Conservation (phyloP, 2,329 filamentous ascomycete genomes). For the Penicillium paneum region DNA sequence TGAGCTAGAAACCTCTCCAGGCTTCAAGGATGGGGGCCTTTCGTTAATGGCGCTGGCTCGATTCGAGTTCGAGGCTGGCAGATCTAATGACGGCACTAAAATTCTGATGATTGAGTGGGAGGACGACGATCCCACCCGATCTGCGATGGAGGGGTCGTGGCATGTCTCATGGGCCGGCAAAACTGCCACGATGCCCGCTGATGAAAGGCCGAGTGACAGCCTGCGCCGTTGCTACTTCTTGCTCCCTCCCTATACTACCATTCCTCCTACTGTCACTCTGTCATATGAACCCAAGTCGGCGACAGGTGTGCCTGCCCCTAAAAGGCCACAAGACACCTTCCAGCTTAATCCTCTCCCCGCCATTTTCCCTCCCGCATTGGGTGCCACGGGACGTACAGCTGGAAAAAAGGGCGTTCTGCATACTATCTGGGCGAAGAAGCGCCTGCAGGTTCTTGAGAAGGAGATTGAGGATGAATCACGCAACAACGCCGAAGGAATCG, state of each 20-base stretch:
- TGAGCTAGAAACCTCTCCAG: conserved; percentile 33
- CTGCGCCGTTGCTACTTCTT: conserved; percentile 73
- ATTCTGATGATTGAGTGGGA: conserved; percentile 93
- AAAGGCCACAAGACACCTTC: conserved; percentile 43
- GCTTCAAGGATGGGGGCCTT: conserved; percentile 26
- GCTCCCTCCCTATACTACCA: conserved; percentile 65
- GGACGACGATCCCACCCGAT: conserved; percentile 53
- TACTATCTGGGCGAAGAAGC: conserved; percentile 84
- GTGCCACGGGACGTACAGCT: conserved; percentile 61
- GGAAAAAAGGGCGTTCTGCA: conserved; percentile 81
- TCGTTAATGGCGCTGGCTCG: conserved; percentile 65
- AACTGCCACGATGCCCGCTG: conserved; percentile 64
- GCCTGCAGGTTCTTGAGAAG: conserved; percentile 68
- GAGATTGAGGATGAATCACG: conserved; percentile 74
- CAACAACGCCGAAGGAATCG: conserved; percentile 75
- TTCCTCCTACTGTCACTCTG: conserved; percentile 71
- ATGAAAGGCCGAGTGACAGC: conserved; percentile 55
- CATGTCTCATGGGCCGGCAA: conserved; percentile 82
- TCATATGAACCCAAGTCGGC: conserved; percentile 46
- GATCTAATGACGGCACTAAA: conserved; percentile 80
- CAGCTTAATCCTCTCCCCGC: conserved; percentile 78
- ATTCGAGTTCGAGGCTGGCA: conserved; percentile 79
- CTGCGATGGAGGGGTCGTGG: conserved; percentile 56
- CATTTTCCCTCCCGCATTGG: conserved; percentile 76
- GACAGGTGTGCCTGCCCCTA: conserved; percentile 5